phyloP scores from a whole-genome alignment of 352 stramenopile species.

The Phytophthora megakarya region DNA sequence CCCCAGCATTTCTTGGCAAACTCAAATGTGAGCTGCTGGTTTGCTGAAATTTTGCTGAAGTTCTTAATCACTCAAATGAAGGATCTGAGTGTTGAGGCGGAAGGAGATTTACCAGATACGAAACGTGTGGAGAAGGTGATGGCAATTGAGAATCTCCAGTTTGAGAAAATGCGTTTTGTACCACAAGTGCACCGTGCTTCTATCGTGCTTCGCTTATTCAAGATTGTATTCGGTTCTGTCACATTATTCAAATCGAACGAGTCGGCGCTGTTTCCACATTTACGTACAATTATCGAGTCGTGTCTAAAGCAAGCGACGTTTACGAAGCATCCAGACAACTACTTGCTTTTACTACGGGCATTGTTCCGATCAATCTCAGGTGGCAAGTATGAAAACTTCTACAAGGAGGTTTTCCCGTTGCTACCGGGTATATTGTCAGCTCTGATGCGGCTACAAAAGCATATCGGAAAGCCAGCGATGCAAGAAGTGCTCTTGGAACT shows the following conservation, averaged over 20 bases:
- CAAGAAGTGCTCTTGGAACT: slow-evolving; percentile 95
- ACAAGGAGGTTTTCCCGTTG: slow-evolving; percentile 96
- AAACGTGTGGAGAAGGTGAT: slow-evolving; percentile 79
- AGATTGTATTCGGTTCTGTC: slow-evolving; percentile 96
- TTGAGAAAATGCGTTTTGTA: slow-evolving; percentile 82
- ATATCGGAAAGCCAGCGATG: slow-evolving; percentile 86
- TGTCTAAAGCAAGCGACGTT: slow-evolving; percentile 92
- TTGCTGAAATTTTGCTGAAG: slow-evolving; percentile 93
- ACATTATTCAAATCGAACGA: slow-evolving; percentile 97
- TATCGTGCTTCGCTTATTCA: slow-evolving; percentile 93
- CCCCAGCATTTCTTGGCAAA: slow-evolving; percentile 95
- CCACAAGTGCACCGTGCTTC: slow-evolving; percentile 75
- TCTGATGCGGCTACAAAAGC: slow-evolving; percentile 92
- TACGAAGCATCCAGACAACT: slow-evolving; percentile 93
- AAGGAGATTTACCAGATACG: slow-evolving; percentile 80
- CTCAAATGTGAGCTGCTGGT: slow-evolving; percentile 93
- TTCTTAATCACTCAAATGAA: slow-evolving; percentile 96
- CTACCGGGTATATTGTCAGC: slow-evolving; percentile 93
- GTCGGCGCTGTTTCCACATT: slow-evolving; percentile 91
- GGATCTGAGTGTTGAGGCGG: slow-evolving; percentile 84
- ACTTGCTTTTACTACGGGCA: slow-evolving; percentile 92
- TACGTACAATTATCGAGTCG: slow-evolving; percentile 93
- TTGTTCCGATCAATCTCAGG: slow-evolving; percentile 97
- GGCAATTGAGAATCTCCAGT: slow-evolving; percentile 67
- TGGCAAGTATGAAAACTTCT: slow-evolving; percentile 98